Base-by-base conservation (phyloP, 306 rosid genomes). In the barrel medic (Medicago truncatula) region DNA sequence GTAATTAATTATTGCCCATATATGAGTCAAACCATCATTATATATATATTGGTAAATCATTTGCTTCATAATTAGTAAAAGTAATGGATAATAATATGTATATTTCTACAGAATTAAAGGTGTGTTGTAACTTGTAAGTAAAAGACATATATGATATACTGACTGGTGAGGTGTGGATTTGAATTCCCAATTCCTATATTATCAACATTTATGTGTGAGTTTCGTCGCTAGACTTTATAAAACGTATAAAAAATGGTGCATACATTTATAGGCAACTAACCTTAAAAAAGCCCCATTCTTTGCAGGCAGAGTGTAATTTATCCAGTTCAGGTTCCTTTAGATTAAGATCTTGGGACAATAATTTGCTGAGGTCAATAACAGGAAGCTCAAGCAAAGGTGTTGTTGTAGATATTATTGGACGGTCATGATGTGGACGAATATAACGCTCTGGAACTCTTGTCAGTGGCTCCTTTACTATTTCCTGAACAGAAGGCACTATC, bases 401-500 rank as follows among this genome's bases (percentile, higher is more conserved):
- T 44, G 15, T 44, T 3, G 58, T 15, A 44, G 49, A 44, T 10
- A 11, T 4, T 44, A 44, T 1, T 11, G 49, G 5, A 44, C 4
- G 12, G 12, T 44, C 49, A 10, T 44, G 49, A 8, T 13, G 13
- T 9, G 49, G 49, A 44, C 12, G 49, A 44, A 44, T 15, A 53
- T 76, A 76, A 20, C 74, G 80, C 2, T 76, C 80, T 14, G 80
- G 80, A 20, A 76, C 67, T 6, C 0, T 50, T 2, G 17, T 53
- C 31, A 66, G 20, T 39, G 31, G 2, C 3, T 9, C 57, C 34
- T 76, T 65, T 23, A 2, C 66, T 9, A 76, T 14, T 40, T 76
- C 80, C 16, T 76, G 67, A 3, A 76, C 80, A 76, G 25, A 65
- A 14, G 80, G 80, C 8, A 76, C 80, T 0, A 2, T 17, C 8